Evolutionary conservation across 192 early-diverging fungal genomes (phyloP).

Genomic region (Coemansia sp.): DNA sequence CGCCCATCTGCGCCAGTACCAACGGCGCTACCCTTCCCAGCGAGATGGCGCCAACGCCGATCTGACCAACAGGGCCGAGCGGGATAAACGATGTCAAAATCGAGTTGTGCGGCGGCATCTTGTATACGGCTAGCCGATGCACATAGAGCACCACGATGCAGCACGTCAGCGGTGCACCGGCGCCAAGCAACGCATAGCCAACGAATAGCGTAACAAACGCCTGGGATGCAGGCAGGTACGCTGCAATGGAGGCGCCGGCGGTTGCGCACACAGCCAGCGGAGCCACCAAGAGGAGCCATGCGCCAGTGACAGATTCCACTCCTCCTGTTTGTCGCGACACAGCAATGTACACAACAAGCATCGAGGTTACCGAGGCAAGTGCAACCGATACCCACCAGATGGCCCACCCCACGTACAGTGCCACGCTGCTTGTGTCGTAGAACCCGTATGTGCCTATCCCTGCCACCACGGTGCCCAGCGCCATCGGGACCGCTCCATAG

Average conservation of each 20-base stretch:
- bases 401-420: constrained; percentile 1
- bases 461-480: constrained; percentile 39
- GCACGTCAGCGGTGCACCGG: constrained; percentile 45
- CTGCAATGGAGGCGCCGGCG: constrained; percentile 40
- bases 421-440: not conserved
- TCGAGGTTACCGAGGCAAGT: constrained; percentile 20
- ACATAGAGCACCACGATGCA: constrained; percentile 49
- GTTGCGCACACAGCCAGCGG: constrained; percentile 46
- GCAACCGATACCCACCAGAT: constrained; percentile 39
- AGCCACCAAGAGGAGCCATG: constrained; percentile 55
- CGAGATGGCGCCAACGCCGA: constrained; percentile 32
- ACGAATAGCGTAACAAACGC: constrained; percentile 6
- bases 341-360: constrained; percentile 4
- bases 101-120: not conserved
- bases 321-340: not conserved
- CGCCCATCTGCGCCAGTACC: not conserved
- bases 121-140: not conserved
- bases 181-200: constrained; percentile 43
- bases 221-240: constrained; percentile 9
- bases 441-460: not conserved
- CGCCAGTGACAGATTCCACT: constrained; percentile 16
- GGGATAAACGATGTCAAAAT: constrained; percentile 20
- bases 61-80: constrained; percentile 49
- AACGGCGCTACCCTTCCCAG: constrained; percentile 5
- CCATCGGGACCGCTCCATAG: constrained; percentile 55